Conservation (phyloP, 2,329 filamentous ascomycete genomes). For the Dactylellina sp. region DNA sequence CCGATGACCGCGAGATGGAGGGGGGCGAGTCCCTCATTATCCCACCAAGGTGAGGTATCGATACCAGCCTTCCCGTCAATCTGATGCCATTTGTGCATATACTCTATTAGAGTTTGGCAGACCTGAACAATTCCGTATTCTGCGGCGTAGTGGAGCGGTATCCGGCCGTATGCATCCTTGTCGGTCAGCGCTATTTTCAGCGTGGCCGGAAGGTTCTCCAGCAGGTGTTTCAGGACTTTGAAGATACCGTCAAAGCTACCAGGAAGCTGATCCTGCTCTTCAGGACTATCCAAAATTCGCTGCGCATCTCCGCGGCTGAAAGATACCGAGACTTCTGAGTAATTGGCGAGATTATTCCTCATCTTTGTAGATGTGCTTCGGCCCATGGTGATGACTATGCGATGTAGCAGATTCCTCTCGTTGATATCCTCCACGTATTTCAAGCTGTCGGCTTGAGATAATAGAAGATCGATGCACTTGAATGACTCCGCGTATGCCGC, state of each 20-base stretch:
- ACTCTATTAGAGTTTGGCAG: constrained; percentile 85
- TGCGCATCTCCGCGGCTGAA: constrained; percentile 31
- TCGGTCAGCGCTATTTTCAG: constrained; percentile 77
- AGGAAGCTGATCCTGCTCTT: constrained; percentile 48
- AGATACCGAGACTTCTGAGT: constrained; percentile 66
- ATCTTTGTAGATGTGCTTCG: constrained; percentile 73
- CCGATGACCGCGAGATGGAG: constrained; percentile 92
- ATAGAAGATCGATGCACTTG: constrained; percentile 76
- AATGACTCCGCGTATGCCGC: constrained; percentile 78
- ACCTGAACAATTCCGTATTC: constrained; percentile 95
- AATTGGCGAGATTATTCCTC: constrained; percentile 65
- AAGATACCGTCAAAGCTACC: constrained; percentile 52
- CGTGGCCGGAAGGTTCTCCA: constrained; percentile 75
- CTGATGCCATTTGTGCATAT: constrained; percentile 88
- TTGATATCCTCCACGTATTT: constrained; percentile 94
- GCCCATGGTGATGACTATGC: constrained; percentile 90
- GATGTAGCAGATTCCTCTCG: constrained; percentile 90
- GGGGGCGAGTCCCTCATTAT: constrained; percentile 88
- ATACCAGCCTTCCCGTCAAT: constrained; percentile 88
- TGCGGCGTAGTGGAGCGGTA: constrained; percentile 91
- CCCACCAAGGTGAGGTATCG: constrained; percentile 88
- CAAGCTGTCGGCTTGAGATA: constrained; percentile 76
- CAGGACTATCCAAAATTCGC: constrained; percentile 27
- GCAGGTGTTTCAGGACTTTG: constrained; percentile 65
- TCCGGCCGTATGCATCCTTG: constrained; percentile 81